Conservation (phyloP, 1,284 basidiomycete genomes). For the Cryptococcus maquisensis region DNA sequence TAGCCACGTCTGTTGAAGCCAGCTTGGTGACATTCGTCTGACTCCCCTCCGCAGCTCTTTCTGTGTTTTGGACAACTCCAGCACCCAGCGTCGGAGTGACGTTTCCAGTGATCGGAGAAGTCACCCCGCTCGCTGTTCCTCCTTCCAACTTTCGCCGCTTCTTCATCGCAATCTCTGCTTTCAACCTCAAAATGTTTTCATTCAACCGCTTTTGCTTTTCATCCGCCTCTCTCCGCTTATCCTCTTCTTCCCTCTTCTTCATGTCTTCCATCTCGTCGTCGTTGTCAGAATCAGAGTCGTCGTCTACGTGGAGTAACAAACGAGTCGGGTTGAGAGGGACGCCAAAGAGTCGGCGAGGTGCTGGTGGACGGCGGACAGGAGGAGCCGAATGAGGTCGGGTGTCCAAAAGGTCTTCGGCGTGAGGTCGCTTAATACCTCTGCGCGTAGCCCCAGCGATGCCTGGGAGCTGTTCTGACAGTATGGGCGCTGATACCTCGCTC, state of each 20-base stretch:
- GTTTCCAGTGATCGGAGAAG: constrained; percentile 2
- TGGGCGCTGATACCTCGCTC: not conserved
- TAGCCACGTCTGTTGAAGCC: not conserved
- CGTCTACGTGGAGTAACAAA: constrained; percentile 26
- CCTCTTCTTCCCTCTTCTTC: not conserved
- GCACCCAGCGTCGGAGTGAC: not conserved
- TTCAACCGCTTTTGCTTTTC: constrained; percentile 4
- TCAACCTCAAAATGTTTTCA: constrained; percentile 32
- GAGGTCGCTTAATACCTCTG: constrained; percentile 32
- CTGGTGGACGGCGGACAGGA: constrained; percentile 3
- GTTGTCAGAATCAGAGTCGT: constrained; percentile 18
- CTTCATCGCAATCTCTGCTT: constrained; percentile 17
- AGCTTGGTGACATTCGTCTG: not conserved
- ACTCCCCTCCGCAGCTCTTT: not conserved
- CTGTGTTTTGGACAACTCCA: not conserved
- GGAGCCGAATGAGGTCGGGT: constrained; percentile 19
- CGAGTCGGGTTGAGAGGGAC: not conserved
- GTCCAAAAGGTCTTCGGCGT: constrained; percentile 41
- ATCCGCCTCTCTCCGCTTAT: not conserved
- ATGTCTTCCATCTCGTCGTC: constrained; percentile 18
- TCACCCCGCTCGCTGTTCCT: constrained; percentile 4
- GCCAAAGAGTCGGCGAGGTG: constrained; percentile 27
- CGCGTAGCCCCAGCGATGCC: not conserved
- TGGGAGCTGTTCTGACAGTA: not conserved
- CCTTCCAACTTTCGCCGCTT: constrained; percentile 4